Conservation (phyloP, 2,329 filamentous ascomycete genomes). For the Alternaria sp. region DNA sequence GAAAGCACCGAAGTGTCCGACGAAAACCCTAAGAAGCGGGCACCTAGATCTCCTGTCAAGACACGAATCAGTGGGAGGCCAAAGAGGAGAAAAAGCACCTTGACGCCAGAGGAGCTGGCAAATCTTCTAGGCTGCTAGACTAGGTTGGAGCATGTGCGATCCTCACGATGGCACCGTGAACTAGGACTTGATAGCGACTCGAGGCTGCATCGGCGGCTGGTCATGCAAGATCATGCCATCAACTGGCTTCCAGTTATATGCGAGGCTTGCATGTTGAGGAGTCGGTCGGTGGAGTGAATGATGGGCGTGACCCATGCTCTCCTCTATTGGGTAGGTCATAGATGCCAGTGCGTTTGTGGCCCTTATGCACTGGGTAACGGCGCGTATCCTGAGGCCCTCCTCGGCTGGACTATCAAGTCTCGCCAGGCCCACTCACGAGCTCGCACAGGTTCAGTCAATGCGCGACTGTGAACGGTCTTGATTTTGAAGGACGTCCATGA, state of each 20-base stretch:
- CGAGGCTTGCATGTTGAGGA: slow-evolving; percentile 10
- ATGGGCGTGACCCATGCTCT: slow-evolving; percentile 6
- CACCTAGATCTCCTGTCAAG: slow-evolving; percentile 42
- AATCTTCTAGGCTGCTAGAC: slow-evolving; percentile 42
- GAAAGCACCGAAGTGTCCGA: slow-evolving; percentile 28
- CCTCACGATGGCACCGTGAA: not conserved
- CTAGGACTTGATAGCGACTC: slow-evolving; percentile 13
- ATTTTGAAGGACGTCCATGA: not conserved
- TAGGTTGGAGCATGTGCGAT: slow-evolving; percentile 1
- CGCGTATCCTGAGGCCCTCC: slow-evolving; percentile 16
- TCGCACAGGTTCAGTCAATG: not conserved
- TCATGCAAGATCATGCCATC: slow-evolving; percentile 14
- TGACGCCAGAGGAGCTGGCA: slow-evolving; percentile 77
- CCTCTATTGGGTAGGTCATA: slow-evolving; percentile 9
- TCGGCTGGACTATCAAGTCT: not conserved
- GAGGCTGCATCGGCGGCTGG: slow-evolving; percentile 14
- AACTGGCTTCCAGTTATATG: slow-evolving; percentile 3
- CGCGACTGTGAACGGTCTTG: not conserved
- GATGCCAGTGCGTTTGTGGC: slow-evolving; percentile 15
- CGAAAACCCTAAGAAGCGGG: slow-evolving; percentile 30
- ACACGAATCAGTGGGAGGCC: slow-evolving; percentile 63
- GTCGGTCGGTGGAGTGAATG: slow-evolving; percentile 9
- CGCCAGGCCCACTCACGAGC: not conserved
- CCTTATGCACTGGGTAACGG: slow-evolving; percentile 13
- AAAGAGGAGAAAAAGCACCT: slow-evolving; percentile 73